Percentiles rank a stretch among this genome's conserved stretches.
phyloP scores from a whole-genome alignment of 768 basidiomycete genomes.

The Rhodotorula taiwanensis region DNA sequence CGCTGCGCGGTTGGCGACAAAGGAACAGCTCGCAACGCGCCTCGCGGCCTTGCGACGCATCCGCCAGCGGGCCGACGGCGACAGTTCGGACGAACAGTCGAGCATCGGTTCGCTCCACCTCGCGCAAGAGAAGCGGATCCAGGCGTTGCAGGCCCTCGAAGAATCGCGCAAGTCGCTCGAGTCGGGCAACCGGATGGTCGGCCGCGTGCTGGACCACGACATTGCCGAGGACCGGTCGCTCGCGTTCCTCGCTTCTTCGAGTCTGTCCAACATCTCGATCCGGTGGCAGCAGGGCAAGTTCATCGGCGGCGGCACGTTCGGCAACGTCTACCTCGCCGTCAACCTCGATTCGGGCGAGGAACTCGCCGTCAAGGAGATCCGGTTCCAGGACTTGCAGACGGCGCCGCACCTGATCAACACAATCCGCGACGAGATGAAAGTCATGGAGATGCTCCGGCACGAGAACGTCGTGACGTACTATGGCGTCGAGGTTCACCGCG shows the following conservation, averaged over 20 bases:
- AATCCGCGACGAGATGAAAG: conserved; percentile 89
- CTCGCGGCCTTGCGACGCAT: conserved; percentile 26
- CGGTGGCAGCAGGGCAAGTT: conserved; percentile 98
- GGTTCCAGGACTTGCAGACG: conserved; percentile 86
- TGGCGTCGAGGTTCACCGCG: conserved; percentile 96
- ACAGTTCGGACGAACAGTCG: conserved; percentile 21
- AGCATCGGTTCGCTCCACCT: conserved; percentile 24
- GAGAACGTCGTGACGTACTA: conserved; percentile 98
- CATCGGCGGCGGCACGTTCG: conserved; percentile 97
- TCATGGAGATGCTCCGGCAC: conserved; percentile 97
- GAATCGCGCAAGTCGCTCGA: conserved; percentile 56
- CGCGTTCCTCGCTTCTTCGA: conserved; percentile 89
- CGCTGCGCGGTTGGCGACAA: conserved; percentile 46
- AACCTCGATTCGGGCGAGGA: conserved; percentile 91
- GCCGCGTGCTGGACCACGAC: conserved; percentile 88
- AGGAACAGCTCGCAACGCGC: conserved; percentile 34
- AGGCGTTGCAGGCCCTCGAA: conserved; percentile 61
- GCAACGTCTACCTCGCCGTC: conserved; percentile 97
- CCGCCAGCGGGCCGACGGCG: conserved; percentile 15
- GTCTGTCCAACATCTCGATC: conserved; percentile 78
- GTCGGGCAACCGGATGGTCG: conserved; percentile 66
- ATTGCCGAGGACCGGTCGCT: conserved; percentile 88
- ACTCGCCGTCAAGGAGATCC: conserved; percentile 99
- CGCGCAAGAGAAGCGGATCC: conserved; percentile 49
- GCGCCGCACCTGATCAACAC: conserved; percentile 80